These are phyloP conservation scores for Neurospora tetraspora DNA, from an alignment of 495 filamentous ascomycete species.

Conservation along the genomic window DNA sequence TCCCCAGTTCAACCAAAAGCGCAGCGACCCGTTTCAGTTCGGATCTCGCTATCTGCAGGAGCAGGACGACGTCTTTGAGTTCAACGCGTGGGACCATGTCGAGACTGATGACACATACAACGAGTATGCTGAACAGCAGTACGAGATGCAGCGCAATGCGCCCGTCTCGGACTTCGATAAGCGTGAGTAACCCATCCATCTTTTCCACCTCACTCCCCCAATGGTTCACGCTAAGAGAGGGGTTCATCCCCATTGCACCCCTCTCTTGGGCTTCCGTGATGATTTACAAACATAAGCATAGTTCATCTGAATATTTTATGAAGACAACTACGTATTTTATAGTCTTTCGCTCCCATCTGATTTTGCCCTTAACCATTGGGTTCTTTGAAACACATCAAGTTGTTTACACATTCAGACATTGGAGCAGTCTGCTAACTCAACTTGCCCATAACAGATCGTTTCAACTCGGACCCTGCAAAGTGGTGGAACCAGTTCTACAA, in stretches of 20 bases:
- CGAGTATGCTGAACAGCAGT: slow-evolving; percentile 71
- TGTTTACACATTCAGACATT: neutral
- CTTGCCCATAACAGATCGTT: slow-evolving; percentile 40
- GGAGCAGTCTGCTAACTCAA: slow-evolving; percentile 23
- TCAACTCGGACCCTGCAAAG: slow-evolving; percentile 81
- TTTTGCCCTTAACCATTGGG: slow-evolving; percentile 9
- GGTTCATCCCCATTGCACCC: neutral
- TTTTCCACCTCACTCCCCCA: neutral
- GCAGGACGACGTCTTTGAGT: slow-evolving; percentile 80
- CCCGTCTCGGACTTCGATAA: slow-evolving; percentile 86
- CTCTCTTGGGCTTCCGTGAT: slow-evolving; percentile 32
- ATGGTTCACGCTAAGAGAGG: neutral
- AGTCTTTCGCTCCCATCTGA: slow-evolving; percentile 62
- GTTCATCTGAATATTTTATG: slow-evolving; percentile 48
- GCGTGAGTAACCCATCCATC: slow-evolving; percentile 30
- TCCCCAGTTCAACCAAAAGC: slow-evolving; percentile 58
- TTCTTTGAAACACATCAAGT: neutral
- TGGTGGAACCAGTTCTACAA: slow-evolving; percentile 98
- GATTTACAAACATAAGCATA: slow-evolving; percentile 49
- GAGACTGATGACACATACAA: slow-evolving; percentile 75
- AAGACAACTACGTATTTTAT: slow-evolving; percentile 41
- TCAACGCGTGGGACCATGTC: slow-evolving; percentile 99
- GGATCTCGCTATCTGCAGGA: slow-evolving; percentile 76
- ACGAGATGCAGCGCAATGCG: slow-evolving; percentile 64
- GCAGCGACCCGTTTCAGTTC: slow-evolving; percentile 87